These are phyloP conservation scores for Pichia heedii DNA, from an alignment of 805 yeast genomes.

Conservation along the genomic window DNA sequence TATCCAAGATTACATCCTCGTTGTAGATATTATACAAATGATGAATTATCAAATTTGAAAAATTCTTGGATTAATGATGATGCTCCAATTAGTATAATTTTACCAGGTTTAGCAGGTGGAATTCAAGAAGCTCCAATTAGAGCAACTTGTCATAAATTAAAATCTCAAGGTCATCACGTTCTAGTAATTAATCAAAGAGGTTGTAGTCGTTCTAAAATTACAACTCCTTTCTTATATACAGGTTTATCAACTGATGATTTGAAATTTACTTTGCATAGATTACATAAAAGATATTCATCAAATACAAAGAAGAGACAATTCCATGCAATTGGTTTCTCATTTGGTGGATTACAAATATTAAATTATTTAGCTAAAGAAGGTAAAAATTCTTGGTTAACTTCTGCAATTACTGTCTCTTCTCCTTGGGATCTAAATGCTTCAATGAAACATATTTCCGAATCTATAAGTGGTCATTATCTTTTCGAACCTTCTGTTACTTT, in stretches of 20 bases:
- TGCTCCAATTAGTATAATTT: slow-evolving; percentile 51
- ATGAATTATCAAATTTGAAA: slow-evolving; percentile 31
- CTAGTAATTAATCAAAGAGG: slow-evolving; percentile 66
- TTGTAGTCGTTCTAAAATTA: slow-evolving; percentile 64
- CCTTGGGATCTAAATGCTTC: slow-evolving; percentile 69
- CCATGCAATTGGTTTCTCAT: slow-evolving; percentile 61
- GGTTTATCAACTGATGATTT: slow-evolving; percentile 66
- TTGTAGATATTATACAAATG: slow-evolving; percentile 48
- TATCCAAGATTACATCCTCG: slow-evolving; percentile 61
- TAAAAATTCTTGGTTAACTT: slow-evolving; percentile 41
- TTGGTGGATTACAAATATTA: slow-evolving; percentile 59
- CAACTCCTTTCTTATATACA: slow-evolving; percentile 58
- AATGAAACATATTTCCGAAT: slow-evolving; percentile 32
- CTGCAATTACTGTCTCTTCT: slow-evolving; percentile 51
- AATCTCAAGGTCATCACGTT: slow-evolving; percentile 38
- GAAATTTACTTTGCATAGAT: slow-evolving; percentile 44
- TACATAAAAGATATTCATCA: slow-evolving; percentile 43
- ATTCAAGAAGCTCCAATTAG: slow-evolving; percentile 68
- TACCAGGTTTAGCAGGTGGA: slow-evolving; percentile 76
- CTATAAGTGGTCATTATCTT: slow-evolving; percentile 31
- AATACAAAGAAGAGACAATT: slow-evolving; percentile 35
- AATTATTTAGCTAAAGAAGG: slow-evolving; percentile 67
- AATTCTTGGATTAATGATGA: slow-evolving; percentile 27
- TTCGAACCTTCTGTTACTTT: slow-evolving; percentile 35
- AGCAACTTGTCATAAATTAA: slow-evolving; percentile 39